Percentiles rank a stretch among this genome's conserved stretches.
These are phyloP conservation scores for Auricularia heimuer DNA, from an alignment of 768 basidiomycete genomes.

Conservation along the genomic window DNA sequence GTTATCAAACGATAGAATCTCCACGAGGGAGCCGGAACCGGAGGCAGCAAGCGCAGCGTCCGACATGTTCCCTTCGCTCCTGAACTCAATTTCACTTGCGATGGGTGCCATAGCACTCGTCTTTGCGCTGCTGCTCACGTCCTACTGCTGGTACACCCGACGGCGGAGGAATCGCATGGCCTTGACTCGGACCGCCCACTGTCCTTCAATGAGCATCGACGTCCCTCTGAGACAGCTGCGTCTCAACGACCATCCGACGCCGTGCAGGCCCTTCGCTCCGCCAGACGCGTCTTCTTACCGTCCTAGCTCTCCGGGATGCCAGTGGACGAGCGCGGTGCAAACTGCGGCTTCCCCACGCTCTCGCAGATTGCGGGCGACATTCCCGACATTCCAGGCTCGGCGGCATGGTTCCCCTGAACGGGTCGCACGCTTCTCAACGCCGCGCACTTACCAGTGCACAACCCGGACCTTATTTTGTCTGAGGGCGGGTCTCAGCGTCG, in stretches of 20 bases:
- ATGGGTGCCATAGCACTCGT: background rate
- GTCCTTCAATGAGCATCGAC: no score
- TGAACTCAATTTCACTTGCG: background rate
- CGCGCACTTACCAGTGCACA: no score
- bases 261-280: background rate
- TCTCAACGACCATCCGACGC: background rate
- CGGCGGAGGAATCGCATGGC: background rate
- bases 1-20: no score
- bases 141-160: background rate
- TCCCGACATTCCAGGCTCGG: no score
- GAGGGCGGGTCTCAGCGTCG: no score
- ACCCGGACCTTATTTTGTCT: no score
- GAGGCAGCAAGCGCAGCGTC: background rate
- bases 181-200: background rate
- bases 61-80: background rate
- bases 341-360: background rate
- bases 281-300: background rate
- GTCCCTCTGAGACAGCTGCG: background rate
- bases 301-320: background rate
- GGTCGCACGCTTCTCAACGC: no score
- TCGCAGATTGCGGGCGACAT: no score
- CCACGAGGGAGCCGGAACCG: no score
- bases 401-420: no score
- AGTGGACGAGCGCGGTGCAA: background rate
- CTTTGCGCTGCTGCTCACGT: background rate